These are phyloP conservation scores for Lasiosphaeriaceae sp. DNA, from an alignment of 495 filamentous ascomycete genomes.

Conservation along the genomic window DNA sequence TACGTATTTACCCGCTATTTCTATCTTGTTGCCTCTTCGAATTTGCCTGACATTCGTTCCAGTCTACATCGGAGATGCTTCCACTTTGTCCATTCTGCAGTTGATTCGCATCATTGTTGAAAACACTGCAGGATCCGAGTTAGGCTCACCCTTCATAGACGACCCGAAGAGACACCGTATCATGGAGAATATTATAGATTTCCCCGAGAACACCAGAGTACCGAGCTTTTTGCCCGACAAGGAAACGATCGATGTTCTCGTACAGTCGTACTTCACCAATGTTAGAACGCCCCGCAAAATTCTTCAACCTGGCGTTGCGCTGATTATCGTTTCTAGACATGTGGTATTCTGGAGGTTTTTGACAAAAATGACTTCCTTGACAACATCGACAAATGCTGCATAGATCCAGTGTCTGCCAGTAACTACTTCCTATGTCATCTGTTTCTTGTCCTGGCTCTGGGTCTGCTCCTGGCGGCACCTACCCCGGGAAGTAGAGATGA, in stretches of 20 bases:
- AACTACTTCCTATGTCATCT: constrained; percentile 51
- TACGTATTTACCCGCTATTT: constrained; percentile 31
- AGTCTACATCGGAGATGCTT: constrained; percentile 72
- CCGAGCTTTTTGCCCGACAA: constrained; percentile 53
- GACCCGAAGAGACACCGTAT: constrained; percentile 68
- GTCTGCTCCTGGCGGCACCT: constrained; percentile 54
- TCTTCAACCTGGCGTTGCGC: constrained; percentile 5
- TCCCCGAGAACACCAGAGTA: constrained; percentile 41
- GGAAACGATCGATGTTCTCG: constrained; percentile 49
- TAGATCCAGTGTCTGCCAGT: constrained; percentile 45
- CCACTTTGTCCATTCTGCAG: constrained; percentile 67
- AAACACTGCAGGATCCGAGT: constrained; percentile 52
- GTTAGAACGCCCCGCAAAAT: constrained; percentile 30
- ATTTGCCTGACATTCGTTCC: constrained; percentile 1
- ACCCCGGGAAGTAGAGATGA: constrained; percentile 43
- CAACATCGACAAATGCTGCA: constrained; percentile 49
- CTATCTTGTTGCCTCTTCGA: neutral
- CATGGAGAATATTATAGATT: constrained; percentile 54
- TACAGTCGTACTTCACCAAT: constrained; percentile 59
- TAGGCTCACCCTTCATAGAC: constrained; percentile 58
- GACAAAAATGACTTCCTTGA: constrained; percentile 46
- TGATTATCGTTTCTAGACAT: constrained; percentile 39
- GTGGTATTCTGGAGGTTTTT: constrained; percentile 55
- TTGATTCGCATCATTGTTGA: constrained; percentile 70
- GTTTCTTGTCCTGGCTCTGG: constrained; percentile 57